Evolutionary conservation across 345 rosid genomes (phyloP), one percentile per base, ranked within the genome.

Genomic region (Pelargonium nanum): DNA sequence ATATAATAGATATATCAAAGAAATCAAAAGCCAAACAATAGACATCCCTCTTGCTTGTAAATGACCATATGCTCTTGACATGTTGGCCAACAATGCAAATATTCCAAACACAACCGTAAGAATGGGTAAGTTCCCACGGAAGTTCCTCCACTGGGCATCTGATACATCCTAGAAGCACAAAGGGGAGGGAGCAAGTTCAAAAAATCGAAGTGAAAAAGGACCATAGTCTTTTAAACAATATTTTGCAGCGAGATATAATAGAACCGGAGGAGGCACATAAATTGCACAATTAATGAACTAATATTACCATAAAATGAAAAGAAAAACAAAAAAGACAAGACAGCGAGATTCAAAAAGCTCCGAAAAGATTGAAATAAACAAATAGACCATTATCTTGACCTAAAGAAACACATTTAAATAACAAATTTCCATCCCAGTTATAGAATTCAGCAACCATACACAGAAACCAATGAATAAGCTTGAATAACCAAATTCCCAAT

Each of bases 121-220:
- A 60, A 89, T 60, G 0, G 87, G 91, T 68, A 92, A 68, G 71
- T 92, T 92, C 7, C 79, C 85, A 7, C 91, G 88, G 56, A 89
- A 85, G 16, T 87, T 89, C 69, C 97, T 78, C 97, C 98, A 92
- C 56, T 89, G 97, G 26, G 86, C 82, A 76, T 92, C 97, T 1
- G 95, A 85, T 3, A 66, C 76, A 74, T 92, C 97, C 93, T 92
- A 66, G 63, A 22, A 59, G 59, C 24, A 24, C 28, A 4, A 34
- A 34, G 3, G n/a, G 57, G 0, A 19, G 16, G 22, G 23, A 53
- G 21, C 17, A 20, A 22, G n/a, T 12, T 30, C 20, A 26, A 52
- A 59, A 6, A 8, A 28, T 60, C 0, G 24, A 61, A 57, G 34
- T 20, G 24, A 15, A 22, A 6, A 26, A 20, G 44, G 19, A 51